These are phyloP conservation scores for Jacaranda mimosifolia DNA, from an alignment of 257 asterid species.

Conservation along the genomic window DNA sequence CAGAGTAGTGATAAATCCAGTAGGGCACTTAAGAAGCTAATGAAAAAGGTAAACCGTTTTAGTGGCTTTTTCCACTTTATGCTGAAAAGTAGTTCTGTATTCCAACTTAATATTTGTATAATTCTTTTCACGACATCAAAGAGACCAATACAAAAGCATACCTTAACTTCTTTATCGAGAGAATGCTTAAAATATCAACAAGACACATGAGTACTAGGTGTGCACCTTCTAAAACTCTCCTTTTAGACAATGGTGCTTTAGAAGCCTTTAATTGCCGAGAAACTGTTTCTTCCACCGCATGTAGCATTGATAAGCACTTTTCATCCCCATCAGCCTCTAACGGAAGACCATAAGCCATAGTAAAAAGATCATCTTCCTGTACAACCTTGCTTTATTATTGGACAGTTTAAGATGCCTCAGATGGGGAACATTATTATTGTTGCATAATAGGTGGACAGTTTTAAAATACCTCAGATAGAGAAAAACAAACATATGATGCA, in stretches of 20 bases:
- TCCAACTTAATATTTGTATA: conserved; percentile 14
- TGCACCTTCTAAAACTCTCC: conserved; percentile 78
- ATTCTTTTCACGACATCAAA: conserved; percentile 21
- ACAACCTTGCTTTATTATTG: conserved; percentile 21
- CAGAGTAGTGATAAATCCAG: background rate
- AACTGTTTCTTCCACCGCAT: conserved; percentile 92
- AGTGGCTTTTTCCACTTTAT: background rate
- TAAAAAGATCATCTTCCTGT: conserved; percentile 97
- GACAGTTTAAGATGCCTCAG: conserved; percentile 25
- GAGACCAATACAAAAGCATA: conserved; percentile 30
- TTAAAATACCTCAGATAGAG: conserved; percentile 24
- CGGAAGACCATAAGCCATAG: conserved; percentile 91
- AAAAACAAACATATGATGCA: conserved; percentile 23
- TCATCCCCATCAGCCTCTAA: conserved; percentile 93
- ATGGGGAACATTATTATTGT: background rate
- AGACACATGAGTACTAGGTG: conserved; percentile 27
- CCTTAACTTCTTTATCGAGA: conserved; percentile 20
- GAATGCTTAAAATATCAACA: conserved; percentile 19
- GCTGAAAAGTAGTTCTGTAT: conserved; percentile 7
- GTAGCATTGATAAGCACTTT: conserved; percentile 86
- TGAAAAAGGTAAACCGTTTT: conserved; percentile 1
- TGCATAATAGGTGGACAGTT: background rate
- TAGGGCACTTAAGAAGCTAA: background rate
- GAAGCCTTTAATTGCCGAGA: conserved; percentile 94
- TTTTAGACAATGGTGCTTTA: conserved; percentile 74